Conservation (phyloP, 192 early-diverging fungal genomes). For the Entomortierella beljakovae region DNA sequence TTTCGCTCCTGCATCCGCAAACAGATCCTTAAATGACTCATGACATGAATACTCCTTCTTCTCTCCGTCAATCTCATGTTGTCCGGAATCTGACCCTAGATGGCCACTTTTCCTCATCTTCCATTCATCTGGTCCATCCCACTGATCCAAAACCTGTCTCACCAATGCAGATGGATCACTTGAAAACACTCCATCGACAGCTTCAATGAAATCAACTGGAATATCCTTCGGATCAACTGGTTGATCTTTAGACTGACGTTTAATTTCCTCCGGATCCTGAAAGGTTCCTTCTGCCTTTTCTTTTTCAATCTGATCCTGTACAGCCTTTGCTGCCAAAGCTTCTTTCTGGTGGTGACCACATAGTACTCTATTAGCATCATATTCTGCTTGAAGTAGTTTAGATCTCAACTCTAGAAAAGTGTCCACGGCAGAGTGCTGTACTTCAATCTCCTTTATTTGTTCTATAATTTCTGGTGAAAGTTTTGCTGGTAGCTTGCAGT, state of each 20-base stretch:
- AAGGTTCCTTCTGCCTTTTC: conserved; percentile 21
- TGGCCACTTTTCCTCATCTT: conserved; percentile 10
- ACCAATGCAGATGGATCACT: conserved; percentile 8
- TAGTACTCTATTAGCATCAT: conserved; percentile 18
- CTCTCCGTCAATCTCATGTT: neutral
- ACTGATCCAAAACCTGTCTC: conserved; percentile 22
- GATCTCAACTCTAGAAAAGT: conserved; percentile 3
- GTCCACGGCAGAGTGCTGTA: neutral
- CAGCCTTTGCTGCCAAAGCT: conserved; percentile 9
- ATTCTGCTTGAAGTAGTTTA: conserved; percentile 18
- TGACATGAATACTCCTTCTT: conserved; percentile 36
- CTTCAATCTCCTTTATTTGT: conserved; percentile 25
- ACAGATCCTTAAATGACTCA: conserved; percentile 24
- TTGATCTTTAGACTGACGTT: conserved; percentile 22
- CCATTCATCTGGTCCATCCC: conserved; percentile 42
- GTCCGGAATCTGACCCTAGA: neutral
- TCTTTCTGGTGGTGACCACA: conserved; percentile 51
- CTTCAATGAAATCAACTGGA: conserved; percentile 20
- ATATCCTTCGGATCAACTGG: conserved; percentile 50
- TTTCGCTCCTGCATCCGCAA: conserved; percentile 41
- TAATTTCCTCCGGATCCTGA: conserved; percentile 36
- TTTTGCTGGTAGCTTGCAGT: conserved; percentile 43
- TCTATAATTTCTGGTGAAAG: conserved; percentile 2
- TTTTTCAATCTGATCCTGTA: conserved; percentile 17
- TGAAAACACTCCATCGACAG: conserved; percentile 31